A percentile compares a stretch with the other conserved stretches of the same genome.
Evolutionary conservation across 768 basidiomycete genomes (phyloP).

Genomic region (Lactifluus hygrophoroides): DNA sequence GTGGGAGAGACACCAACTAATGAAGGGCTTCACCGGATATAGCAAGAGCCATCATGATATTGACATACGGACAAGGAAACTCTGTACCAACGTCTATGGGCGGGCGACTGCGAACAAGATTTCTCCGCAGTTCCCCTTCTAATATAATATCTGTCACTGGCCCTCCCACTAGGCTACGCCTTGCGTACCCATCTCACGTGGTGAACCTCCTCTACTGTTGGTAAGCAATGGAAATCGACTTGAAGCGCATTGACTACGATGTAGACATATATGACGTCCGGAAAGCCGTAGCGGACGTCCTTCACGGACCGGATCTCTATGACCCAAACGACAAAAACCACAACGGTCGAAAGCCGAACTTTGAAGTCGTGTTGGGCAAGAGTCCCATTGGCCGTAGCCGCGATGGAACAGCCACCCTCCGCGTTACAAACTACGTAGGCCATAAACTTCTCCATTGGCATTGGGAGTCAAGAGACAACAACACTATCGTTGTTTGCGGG

Average conservation of each 20-base stretch:
- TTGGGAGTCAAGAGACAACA: slow-evolving; percentile 25
- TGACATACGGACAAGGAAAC: no score
- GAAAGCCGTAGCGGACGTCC: slow-evolving; percentile 41
- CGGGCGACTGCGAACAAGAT: not conserved
- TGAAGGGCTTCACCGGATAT: no score
- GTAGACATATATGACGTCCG: slow-evolving; percentile 50
- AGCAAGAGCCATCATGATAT: no score
- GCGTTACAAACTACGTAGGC: slow-evolving; percentile 29
- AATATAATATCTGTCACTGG: not conserved
- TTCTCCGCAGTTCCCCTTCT: not conserved
- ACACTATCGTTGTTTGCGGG: slow-evolving; percentile 21
- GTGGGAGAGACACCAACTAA: no score
- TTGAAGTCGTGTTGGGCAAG: slow-evolving; percentile 46
- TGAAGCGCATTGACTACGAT: slow-evolving; percentile 29
- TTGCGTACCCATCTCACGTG: not conserved
- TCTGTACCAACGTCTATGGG: not conserved
- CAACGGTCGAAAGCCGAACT: slow-evolving; percentile 40
- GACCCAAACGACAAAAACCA: slow-evolving; percentile 28
- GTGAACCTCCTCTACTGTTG: not conserved
- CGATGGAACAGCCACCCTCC: slow-evolving; percentile 39
- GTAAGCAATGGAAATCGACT: slow-evolving; percentile 35
- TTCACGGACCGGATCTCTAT: slow-evolving; percentile 50
- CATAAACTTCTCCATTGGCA: slow-evolving; percentile 40
- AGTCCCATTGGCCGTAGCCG: slow-evolving; percentile 46
- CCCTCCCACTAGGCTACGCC: not conserved